Base-by-base conservation (phyloP, 768 basidiomycete species). In the Candolleomyces eurysporus region DNA sequence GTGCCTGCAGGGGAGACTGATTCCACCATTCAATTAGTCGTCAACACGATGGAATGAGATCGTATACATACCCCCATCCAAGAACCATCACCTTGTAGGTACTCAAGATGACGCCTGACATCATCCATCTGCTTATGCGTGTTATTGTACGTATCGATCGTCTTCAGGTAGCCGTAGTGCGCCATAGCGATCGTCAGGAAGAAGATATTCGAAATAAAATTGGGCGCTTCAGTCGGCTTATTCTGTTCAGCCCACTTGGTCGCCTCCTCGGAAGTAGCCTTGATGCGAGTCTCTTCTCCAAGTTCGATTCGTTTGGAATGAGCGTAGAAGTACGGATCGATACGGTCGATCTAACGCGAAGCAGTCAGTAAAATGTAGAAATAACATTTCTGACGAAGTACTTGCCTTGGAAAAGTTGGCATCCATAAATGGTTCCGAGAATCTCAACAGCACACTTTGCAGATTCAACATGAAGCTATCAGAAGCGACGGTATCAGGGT, bases 401-500 rank as follows among this genome's bases (percentile, higher is more conserved):
- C 57, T 30, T 61, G 90, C 95, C 83, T 97, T 98, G 48, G 89
- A 85, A 66, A 89, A 98, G 58, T 82, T 85, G 0, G 91, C 87
- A 71, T 98, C 96, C 82, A 98, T 93, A 68, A 98, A 96, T 0
- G 96, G 96, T 65, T 96, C 93, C 32, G 94, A 90, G 67, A 99
- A 90, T 14, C 87, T 84, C 51, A 94, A 79, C 26, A 98, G 73
- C 14, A 97, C 76, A n/a, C 81, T 81, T 66, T 96, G 91, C 36
- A 96, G 68, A 66, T 98, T 98, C 61, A 92, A 82, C 89, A 99
- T 91, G 72, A 94, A 98, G 60, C 91, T 88, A 69, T 99, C 96
- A 0, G 87, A 87, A 1, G 95, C 86, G 10, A 98, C 95, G 0
- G 92, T 93, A 10, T 84, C 82, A 1, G 87, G 84, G 60, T 98